Evolutionary conservation across 2,329 filamentous ascomycete species (phyloP), one percentile per base, ranked within the genome.

Genomic region (Beauveria sp.): DNA sequence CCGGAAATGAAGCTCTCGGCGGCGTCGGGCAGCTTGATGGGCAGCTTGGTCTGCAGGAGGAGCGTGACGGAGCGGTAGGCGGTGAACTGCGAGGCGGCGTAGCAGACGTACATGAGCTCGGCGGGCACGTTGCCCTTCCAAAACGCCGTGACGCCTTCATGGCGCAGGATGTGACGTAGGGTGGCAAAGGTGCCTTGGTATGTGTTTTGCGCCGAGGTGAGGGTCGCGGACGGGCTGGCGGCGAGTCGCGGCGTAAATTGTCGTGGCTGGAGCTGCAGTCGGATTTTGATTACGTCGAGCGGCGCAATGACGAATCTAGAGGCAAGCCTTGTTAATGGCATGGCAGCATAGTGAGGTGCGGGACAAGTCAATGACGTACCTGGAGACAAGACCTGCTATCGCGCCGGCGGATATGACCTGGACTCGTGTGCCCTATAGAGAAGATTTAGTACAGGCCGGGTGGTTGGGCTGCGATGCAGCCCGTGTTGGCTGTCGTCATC

Each of bases 121-220:
- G 94, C 94, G 44, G 94, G 92, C 62, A 99, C 86, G 72, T 99
- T 99, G 72, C 94, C 94, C 80, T 97, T 97, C 94, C 94, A 99
- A 65, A 99, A 83, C 34, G 86, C 89, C 58, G 88, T 88, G 66
- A 97, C 71, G 47, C 94, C 94, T 73, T 99, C 94, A 69, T 92
- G 80, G 30, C 78, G 79, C 56, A 93, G 73, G 69, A 97, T 97
- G 63, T 88, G 83, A 62, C 82, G 83, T 71, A 96, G 79, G 2
- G 92, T 96, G 12, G 83, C 81, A 46, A 92, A 68, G 0, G 91
- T 91, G 67, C 91, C 91, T 70, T 88, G 91, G 77, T 93, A 90
- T 52, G 37, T 20, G 24, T 5, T 6, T 51, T 78, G 77, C 16
- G 78, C 76, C 66, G 77, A 78, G 58, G 72, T 14, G 79, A 72